Conservation (phyloP, 140 eudicot species). For the Stevia rebaudiana region DNA sequence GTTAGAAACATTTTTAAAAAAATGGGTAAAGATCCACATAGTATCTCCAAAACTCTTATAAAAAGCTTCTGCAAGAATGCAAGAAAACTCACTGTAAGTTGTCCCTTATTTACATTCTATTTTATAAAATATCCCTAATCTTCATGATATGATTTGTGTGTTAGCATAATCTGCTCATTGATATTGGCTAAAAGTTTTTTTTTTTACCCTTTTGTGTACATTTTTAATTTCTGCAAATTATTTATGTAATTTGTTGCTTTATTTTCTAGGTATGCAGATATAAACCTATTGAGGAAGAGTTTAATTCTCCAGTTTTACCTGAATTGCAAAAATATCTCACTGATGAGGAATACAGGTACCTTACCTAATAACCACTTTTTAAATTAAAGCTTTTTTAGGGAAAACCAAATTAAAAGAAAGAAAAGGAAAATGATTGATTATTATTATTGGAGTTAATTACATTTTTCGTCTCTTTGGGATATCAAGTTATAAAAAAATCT, state of each 20-base stretch:
- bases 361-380: background rate
- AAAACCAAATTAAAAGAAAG: background rate
- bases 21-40: conserved; percentile 80
- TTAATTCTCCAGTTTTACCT: conserved; percentile 54
- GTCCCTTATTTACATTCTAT: no score
- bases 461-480: background rate
- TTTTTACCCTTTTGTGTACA: background rate
- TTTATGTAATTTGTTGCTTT: no score
- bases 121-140: no score
- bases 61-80: conserved; percentile 93
- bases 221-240: background rate
- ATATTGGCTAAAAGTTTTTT: background rate
- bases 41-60: conserved; percentile 58
- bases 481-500: background rate
- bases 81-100: conserved; percentile 76
- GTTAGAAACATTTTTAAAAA: conserved; percentile 59
- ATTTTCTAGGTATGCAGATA: conserved; percentile 71
- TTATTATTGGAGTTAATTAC: background rate
- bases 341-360: conserved; percentile 84
- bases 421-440: background rate
- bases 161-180: background rate
- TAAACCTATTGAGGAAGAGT: conserved; percentile 76
- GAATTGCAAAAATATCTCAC: conserved; percentile 81
- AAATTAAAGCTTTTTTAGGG: background rate
- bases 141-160: conserved; percentile 1